A percentile compares a stretch with the other conserved stretches of the same genome.
These are phyloP conservation scores for Didymella sp. DNA, from an alignment of 2,329 filamentous ascomycete species.

Conservation along the genomic window DNA sequence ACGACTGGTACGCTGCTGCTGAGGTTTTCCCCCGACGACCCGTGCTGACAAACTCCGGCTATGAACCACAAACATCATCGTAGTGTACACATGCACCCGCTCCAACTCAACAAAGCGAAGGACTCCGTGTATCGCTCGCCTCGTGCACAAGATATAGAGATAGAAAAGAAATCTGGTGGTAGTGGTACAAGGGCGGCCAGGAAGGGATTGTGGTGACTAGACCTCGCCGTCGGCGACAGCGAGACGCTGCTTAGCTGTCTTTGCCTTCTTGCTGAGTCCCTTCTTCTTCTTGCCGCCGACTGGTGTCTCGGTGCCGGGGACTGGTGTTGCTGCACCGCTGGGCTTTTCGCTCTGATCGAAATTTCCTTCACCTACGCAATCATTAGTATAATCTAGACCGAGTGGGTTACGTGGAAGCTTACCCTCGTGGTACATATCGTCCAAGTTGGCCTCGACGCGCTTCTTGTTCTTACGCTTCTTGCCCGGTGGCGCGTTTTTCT, in stretches of 20 bases:
- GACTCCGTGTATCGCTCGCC: background rate
- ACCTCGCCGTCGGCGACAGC: constrained; percentile 57
- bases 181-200: constrained; percentile 9
- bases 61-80: background rate
- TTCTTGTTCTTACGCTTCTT: constrained; percentile 68
- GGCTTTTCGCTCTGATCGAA: constrained; percentile 90
- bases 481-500: constrained; percentile 55
- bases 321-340: constrained; percentile 84
- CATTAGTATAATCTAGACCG: too few relatives aligned
- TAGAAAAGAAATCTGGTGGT: constrained; percentile 4
- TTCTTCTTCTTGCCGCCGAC: constrained; percentile 53
- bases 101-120: background rate
- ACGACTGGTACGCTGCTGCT: background rate
- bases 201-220: constrained; percentile 17
- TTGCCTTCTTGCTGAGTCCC: constrained; percentile 59
- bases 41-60: constrained; percentile 4
- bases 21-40: background rate
- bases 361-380: constrained; percentile 80
- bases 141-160: constrained; percentile 1
- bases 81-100: constrained; percentile 14
- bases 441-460: constrained; percentile 70
- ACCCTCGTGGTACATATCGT: constrained; percentile 99
- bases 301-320: constrained; percentile 55
- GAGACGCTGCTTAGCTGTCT: constrained; percentile 58
- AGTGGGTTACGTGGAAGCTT: constrained; percentile 52